phyloP scores from a whole-genome alignment of 805 yeast species.

The Zygotorulaspora florentina region DNA sequence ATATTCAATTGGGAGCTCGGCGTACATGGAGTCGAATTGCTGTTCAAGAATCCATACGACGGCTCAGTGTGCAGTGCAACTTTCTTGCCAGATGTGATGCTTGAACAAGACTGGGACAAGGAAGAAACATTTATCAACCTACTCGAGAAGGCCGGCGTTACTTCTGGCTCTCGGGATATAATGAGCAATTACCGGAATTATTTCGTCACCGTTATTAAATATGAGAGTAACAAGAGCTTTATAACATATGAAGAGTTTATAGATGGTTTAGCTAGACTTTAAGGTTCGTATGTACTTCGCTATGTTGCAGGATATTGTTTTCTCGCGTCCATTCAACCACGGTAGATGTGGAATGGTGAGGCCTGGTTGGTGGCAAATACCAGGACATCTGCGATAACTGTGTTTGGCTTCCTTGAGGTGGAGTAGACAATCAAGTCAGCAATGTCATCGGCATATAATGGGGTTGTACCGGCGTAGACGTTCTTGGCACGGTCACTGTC shows the following conservation, averaged over 20 bases:
- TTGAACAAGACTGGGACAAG: slow-evolving; percentile 60
- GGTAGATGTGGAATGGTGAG: slow-evolving; percentile 59
- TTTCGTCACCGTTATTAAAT: slow-evolving; percentile 46
- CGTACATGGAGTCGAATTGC: slow-evolving; percentile 68
- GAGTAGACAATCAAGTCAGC: slow-evolving; percentile 59
- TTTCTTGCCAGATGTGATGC: slow-evolving; percentile 85
- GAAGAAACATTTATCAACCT: slow-evolving; percentile 66
- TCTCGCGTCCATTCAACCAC: slow-evolving; percentile 27
- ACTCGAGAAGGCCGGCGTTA: slow-evolving; percentile 65
- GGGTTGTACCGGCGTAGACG: slow-evolving; percentile 53
- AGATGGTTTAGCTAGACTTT: slow-evolving; percentile 8
- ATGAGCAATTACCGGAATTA: slow-evolving; percentile 33
- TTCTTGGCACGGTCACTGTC: slow-evolving; percentile 50
- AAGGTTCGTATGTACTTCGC: not conserved
- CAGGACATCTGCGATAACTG: slow-evolving; percentile 68
- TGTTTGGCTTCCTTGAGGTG: slow-evolving; percentile 52
- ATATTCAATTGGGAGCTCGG: slow-evolving; percentile 79
- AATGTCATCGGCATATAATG: slow-evolving; percentile 54
- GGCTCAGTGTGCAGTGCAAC: slow-evolving; percentile 60
- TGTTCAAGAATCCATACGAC: slow-evolving; percentile 38
- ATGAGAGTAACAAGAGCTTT: slow-evolving; percentile 49
- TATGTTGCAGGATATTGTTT: not conserved
- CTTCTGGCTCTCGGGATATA: slow-evolving; percentile 29
- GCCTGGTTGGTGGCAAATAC: slow-evolving; percentile 88
- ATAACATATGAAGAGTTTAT: slow-evolving; percentile 42